phyloP scores from a whole-genome alignment of 257 asterid species.

The Solanum appendiculatum region DNA sequence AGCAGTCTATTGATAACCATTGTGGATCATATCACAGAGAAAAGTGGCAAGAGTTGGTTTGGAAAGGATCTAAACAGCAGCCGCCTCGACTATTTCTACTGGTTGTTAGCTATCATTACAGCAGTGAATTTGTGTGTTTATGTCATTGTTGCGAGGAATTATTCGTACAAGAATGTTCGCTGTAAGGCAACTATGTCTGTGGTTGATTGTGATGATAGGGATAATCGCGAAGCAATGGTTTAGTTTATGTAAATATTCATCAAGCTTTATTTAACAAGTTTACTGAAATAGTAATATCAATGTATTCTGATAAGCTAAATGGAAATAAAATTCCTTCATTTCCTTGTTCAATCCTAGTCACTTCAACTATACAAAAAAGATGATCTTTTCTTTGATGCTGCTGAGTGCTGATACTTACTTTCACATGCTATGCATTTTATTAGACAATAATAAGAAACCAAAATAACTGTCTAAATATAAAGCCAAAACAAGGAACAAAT shows the following conservation, averaged over 20 bases:
- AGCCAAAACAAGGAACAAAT: neutral
- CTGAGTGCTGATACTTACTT: no score
- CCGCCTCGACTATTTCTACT: conserved; percentile 25
- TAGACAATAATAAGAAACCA: neutral
- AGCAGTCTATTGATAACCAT: conserved; percentile 55
- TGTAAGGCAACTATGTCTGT: conserved; percentile 31
- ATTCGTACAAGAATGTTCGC: conserved; percentile 60
- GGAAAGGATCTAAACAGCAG: conserved; percentile 28
- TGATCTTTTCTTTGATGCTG: no score
- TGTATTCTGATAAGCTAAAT: neutral
- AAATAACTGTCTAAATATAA: neutral
- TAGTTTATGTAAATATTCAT: neutral
- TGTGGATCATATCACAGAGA: conserved; percentile 46
- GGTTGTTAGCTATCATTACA: conserved; percentile 41
- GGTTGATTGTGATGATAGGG: conserved; percentile 32
- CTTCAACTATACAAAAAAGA: no score
- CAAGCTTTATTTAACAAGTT: neutral
- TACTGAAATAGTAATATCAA: neutral
- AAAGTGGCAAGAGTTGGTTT: conserved; percentile 48
- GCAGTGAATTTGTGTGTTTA: conserved; percentile 34
- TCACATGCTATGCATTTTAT: neutral
- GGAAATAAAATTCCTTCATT: neutral
- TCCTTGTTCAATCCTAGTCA: neutral
- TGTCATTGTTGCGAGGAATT: conserved; percentile 37
- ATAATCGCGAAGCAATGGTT: conserved; percentile 12